These are phyloP conservation scores for Fusarium tjaetaba DNA, from an alignment of 2,329 filamentous ascomycete species.

Conservation along the genomic window DNA sequence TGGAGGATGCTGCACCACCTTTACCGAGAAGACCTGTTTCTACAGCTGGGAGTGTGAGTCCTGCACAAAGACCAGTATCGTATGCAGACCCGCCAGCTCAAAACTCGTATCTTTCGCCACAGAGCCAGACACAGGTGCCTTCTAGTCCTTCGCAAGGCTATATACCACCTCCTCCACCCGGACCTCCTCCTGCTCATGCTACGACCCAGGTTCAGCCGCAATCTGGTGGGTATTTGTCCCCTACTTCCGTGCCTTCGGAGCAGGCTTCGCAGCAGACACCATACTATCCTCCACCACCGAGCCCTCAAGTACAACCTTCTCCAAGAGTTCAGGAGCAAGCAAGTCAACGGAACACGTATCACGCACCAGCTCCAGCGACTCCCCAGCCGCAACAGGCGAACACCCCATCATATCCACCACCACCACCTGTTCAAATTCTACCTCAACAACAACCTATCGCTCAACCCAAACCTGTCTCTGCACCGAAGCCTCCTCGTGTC, in stretches of 20 bases:
- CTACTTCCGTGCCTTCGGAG: background rate
- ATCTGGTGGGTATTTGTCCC: background rate
- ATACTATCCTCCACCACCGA: background rate
- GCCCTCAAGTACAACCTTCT: background rate
- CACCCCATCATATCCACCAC: background rate
- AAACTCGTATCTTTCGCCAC: background rate
- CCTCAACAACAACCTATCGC: background rate
- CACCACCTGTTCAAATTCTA: background rate
- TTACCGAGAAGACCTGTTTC: slow-evolving; percentile 25
- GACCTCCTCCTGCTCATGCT: slow-evolving; percentile 7
- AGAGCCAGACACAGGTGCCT: background rate
- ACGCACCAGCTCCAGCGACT: background rate
- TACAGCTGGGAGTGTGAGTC: background rate
- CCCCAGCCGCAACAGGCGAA: background rate
- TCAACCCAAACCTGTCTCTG: background rate
- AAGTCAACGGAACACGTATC: background rate
- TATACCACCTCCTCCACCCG: slow-evolving; percentile 6
- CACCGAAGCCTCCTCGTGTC: slow-evolving; percentile 13
- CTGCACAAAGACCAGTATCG: background rate
- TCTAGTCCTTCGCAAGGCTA: background rate
- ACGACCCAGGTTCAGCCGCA: background rate
- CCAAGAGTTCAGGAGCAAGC: background rate
- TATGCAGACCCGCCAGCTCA: background rate
- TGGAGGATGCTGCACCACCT: slow-evolving; percentile 8
- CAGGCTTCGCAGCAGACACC: background rate